A percentile compares a stretch with the other conserved stretches of the same genome.
These are phyloP conservation scores for Rhodotorula sp. DNA, from an alignment of 1,284 basidiomycete species.

Conservation along the genomic window DNA sequence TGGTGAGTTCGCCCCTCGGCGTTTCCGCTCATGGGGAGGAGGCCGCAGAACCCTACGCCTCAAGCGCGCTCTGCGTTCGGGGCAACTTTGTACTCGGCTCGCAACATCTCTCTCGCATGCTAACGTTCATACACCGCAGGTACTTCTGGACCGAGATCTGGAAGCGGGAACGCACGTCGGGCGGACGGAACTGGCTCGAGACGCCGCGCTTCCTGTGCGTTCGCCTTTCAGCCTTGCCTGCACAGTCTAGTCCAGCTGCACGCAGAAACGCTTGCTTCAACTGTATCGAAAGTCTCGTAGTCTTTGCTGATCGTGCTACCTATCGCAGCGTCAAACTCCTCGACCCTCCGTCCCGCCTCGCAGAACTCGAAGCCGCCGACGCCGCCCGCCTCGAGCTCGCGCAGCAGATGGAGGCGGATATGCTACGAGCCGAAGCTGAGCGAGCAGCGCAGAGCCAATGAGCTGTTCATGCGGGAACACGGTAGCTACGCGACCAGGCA, in stretches of 20 bases:
- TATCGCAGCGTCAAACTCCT: conserved; percentile 22
- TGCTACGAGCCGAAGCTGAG: neutral
- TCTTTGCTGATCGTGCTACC: neutral
- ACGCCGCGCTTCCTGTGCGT: conserved; percentile 78
- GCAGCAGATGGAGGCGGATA: conserved; percentile 7
- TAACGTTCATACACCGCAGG: conserved; percentile 13
- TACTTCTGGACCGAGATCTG: conserved; percentile 95
- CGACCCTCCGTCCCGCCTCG: conserved; percentile 20
- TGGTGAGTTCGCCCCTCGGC: conserved; percentile 50
- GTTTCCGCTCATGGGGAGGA: neutral
- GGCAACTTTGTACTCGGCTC: neutral
- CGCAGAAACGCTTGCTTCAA: neutral
- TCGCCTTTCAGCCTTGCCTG: neutral
- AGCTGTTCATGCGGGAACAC: too few relatives aligned
- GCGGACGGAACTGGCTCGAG: conserved; percentile 69
- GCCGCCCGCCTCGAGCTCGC: neutral
- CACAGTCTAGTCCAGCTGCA: neutral
- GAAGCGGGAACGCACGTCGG: conserved; percentile 84
- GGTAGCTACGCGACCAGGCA: too few relatives aligned
- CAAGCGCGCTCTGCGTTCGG: neutral
- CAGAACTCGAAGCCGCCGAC: conserved; percentile 27
- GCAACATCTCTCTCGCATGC: neutral
- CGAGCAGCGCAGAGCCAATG: too few relatives aligned
- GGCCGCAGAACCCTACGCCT: too few relatives aligned
- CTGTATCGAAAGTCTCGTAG: too few relatives aligned